These are phyloP conservation scores for Chrysoporthe austroafricana DNA, from an alignment of 2,329 filamentous ascomycete genomes.

Conservation along the genomic window DNA sequence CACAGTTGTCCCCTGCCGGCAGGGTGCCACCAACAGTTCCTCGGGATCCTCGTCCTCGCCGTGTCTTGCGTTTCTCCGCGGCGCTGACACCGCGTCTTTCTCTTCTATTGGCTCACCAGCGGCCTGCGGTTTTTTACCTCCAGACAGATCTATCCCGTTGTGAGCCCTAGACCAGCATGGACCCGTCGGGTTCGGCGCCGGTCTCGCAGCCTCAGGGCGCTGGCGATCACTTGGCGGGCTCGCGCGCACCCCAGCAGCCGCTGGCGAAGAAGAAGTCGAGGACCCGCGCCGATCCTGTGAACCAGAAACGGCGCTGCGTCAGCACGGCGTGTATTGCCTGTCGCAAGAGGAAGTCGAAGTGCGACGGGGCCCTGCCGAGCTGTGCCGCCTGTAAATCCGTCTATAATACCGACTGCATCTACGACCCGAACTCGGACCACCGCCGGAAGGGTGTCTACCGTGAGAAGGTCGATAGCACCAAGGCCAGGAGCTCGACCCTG, in stretches of 20 bases:
- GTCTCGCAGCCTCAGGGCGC: conserved; percentile 15
- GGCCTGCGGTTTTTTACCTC: background rate
- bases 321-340: conserved; percentile 86
- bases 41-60: background rate
- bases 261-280: conserved; percentile 54
- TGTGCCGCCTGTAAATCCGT: conserved; percentile 97
- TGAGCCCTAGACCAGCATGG: conserved; percentile 28
- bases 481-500: conserved; percentile 83
- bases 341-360: conserved; percentile 80
- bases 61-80: conserved; percentile 10
- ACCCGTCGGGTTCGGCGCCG: conserved; percentile 19
- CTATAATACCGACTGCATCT: conserved; percentile 87
- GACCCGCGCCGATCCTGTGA: conserved; percentile 50
- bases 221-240: background rate
- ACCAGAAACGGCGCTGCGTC: conserved; percentile 74
- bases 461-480: conserved; percentile 86
- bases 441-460: conserved; percentile 96
- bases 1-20: background rate
- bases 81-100: background rate
- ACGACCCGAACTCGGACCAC: conserved; percentile 95
- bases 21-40: conserved; percentile 3
- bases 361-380: conserved; percentile 87
- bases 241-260: conserved; percentile 16
- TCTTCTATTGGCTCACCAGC: conserved; percentile 9
- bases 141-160: conserved; percentile 33